Conservation (phyloP, 257 asterid genomes). For the Forsythia suspensa region DNA sequence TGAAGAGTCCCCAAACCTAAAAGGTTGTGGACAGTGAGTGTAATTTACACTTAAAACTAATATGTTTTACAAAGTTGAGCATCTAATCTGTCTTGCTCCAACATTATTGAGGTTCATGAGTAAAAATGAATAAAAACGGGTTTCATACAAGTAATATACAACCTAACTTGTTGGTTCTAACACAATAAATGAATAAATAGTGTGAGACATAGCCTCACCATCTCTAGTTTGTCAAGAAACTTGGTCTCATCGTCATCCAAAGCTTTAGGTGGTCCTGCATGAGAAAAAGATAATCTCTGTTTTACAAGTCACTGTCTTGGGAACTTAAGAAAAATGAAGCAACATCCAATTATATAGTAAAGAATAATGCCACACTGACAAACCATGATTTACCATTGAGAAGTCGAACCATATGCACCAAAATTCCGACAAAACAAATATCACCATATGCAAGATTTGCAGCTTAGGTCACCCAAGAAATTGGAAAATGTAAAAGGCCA, state of each 20-base stretch:
- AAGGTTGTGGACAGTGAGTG: no score
- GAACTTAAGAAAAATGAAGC: slow-evolving; percentile 7
- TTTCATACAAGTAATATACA: slow-evolving; percentile 7
- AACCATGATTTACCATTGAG: not conserved
- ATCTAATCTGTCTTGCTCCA: not conserved
- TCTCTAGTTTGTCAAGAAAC: slow-evolving; percentile 78
- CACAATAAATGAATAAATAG: slow-evolving; percentile 14
- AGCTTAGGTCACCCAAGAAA: not conserved
- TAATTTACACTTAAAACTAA: no score
- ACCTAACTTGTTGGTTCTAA: not conserved
- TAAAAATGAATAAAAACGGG: slow-evolving; percentile 7
- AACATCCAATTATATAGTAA: not conserved
- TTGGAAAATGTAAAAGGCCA: slow-evolving; percentile 3
- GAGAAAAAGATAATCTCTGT: slow-evolving; percentile 3
- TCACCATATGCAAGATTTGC: not conserved
- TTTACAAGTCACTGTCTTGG: not conserved
- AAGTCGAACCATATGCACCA: not conserved
- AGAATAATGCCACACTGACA: not conserved
- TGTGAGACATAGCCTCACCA: slow-evolving; percentile 45
- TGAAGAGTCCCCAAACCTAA: no score
- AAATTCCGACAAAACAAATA: not conserved
- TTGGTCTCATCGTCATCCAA: slow-evolving; percentile 97
- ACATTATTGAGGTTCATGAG: slow-evolving; percentile 11
- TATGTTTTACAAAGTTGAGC: not conserved
- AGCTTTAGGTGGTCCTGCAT: slow-evolving; percentile 94